Base-by-base conservation (phyloP, 106 monocot genomes). In the Allium cepa region DNA sequence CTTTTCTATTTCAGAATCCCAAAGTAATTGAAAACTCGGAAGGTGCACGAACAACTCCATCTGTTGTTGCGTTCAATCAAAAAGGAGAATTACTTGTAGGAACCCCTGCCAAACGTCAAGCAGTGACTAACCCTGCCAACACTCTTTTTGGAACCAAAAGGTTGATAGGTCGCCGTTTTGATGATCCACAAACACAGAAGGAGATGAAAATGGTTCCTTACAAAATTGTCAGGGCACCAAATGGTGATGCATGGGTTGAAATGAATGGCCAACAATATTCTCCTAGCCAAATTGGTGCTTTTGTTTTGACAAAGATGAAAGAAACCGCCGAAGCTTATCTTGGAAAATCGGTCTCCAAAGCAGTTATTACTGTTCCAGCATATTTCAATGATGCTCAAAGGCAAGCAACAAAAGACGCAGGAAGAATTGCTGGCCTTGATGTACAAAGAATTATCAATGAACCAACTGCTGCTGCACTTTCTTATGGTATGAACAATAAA, bases 201-300 rank as follows among this genome's bases (percentile, higher is more conserved):
- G 81, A 81, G 64, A 76, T 81, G 81, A 86, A 86, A 22, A 86
- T 86, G 85, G 81, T 81, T 47, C 85, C 87, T 10, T 87, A 74
- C 69, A 80, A 87, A 72, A 87, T 83, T 52, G 77, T 87, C 2
- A 75, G 72, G 61, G 83, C 83, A 47, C 77, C 79, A 16, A 83
- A 83, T 72, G 87, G 82, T 28, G 87, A 87, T 75, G 87, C 80
- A 51, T 83, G 83, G 83, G 87, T 83, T 52, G 87, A 87, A 62
- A 69, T 57, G 0, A 87, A 87, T 79, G 83, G 83, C 3, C 80
- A 87, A 57, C 80, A 80, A 50, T 83, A 87, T 46, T 87, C 87
- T 7, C 78, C 87, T 8, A 81, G 83, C 68, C 83, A 87, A 69
- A 83, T 87, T 67, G 87, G 83, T 76, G 80, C 87, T 15, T 83